phyloP scores from a whole-genome alignment of 352 stramenopile species.

The Saprolegnia parasitica region DNA sequence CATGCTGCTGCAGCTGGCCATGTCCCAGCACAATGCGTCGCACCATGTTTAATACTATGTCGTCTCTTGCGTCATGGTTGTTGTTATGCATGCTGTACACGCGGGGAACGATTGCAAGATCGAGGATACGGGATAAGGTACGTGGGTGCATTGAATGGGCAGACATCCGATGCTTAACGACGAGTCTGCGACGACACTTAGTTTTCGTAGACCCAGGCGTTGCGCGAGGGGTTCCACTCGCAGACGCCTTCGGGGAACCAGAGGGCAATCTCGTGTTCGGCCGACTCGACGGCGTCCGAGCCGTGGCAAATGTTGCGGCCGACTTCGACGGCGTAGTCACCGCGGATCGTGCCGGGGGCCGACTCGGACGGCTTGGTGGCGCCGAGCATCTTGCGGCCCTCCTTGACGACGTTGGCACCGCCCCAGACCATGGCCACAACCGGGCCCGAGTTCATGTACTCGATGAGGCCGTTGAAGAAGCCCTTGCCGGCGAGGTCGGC shows the following conservation, averaged over 20 bases:
- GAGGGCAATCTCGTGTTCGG: conserved; percentile 96
- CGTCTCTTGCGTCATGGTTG: not conserved
- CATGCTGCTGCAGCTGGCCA: conserved; percentile 5
- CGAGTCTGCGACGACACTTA: conserved; percentile 36
- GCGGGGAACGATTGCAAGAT: no score
- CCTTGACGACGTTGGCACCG: conserved; percentile 89
- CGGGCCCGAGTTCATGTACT: conserved; percentile 94
- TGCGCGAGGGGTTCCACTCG: conserved; percentile 87
- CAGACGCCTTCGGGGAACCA: conserved; percentile 96
- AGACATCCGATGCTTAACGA: not conserved
- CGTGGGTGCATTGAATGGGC: not conserved
- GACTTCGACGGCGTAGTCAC: conserved; percentile 94
- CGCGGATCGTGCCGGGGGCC: conserved; percentile 95
- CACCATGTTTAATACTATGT: conserved; percentile 16
- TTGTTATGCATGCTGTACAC: not conserved
- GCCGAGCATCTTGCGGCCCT: conserved; percentile 95
- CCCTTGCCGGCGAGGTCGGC: conserved; percentile 90
- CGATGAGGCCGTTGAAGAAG: conserved; percentile 93
- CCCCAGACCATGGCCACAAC: conserved; percentile 94
- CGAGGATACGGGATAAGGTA: not conserved
- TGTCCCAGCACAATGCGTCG: not conserved
- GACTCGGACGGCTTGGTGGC: conserved; percentile 95
- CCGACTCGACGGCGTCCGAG: conserved; percentile 96
- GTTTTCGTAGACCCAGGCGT: conserved; percentile 96
- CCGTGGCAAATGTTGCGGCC: conserved; percentile 96